Base-by-base conservation (phyloP, 352 stramenopile genomes). In the Phytophthora idaei region DNA sequence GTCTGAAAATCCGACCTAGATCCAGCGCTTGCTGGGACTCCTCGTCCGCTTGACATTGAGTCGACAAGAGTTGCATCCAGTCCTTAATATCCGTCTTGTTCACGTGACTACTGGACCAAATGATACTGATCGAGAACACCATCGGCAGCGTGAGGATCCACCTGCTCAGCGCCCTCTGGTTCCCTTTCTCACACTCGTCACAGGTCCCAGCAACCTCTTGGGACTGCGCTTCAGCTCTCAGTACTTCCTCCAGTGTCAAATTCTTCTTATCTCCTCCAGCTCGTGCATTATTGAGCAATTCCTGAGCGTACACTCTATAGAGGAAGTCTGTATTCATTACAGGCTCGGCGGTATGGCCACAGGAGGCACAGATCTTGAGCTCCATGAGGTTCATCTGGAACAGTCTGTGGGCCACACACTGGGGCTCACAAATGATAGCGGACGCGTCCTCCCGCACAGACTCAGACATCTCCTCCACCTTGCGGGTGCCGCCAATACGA, bases 361-460 rank as follows among this genome's bases (percentile, higher is more conserved):
- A 95, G 27, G 74, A 67, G 5, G 62, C 45, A 58, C 87, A 95
- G 44, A 78, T 76, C 57, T 82, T 81, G 21, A 93, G 78, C 65
- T 95, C 87, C 85, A 95, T 92, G 54, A 95, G 74, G 57, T 93
- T 90, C 85, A 92, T 92, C 66, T 95, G 85, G 74, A 95, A 95
- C 6, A 95, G 66, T 63, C 90, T 59, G 57, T 95, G 87, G 27
- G 85, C 85, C 25, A 95, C 81, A 53, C 87, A 95, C 61, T 90
- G 81, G 46, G 87, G 87, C 59, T 92, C 84, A 44, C 87, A 95
- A 17, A 89, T 75, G 64, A 90, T 92, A 11, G 83, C 64, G 11
- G 73, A 81, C 27, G 81, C 83, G 59, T 92, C 84, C 17, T 83
- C 70, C 11, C 81, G 61, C 48, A 86, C 64, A 3, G 74, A 86